Percentiles rank a stretch among this genome's conserved stretches.
These are phyloP conservation scores for Heritiera fomes DNA, from an alignment of 345 rosid genomes.

Conservation along the genomic window DNA sequence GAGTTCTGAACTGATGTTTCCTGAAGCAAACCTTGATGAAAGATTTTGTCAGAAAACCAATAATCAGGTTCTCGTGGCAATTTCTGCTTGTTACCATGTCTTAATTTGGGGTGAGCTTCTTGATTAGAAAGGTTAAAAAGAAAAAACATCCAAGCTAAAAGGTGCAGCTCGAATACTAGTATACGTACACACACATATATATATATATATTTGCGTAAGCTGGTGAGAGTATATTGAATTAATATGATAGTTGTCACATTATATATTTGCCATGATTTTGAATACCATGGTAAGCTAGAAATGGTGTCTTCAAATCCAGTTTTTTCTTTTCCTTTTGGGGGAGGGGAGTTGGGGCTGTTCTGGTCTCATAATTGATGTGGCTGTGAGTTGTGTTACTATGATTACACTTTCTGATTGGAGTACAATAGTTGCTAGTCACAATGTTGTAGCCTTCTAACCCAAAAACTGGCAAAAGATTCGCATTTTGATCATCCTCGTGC, in stretches of 20 bases:
- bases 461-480: neutral
- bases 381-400: neutral
- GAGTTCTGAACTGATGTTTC: neutral
- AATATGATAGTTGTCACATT: neutral
- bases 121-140: neutral
- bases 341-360: neutral
- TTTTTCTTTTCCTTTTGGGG: neutral
- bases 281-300: neutral
- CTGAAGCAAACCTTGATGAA: neutral
- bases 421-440: neutral
- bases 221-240: neutral
- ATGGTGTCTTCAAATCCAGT: neutral
- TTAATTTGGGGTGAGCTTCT: neutral
- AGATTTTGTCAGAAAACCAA: neutral
- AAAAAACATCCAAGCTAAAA: neutral
- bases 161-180: neutral
- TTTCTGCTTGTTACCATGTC: neutral
- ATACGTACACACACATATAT: too few relatives aligned
- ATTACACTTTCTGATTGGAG: neutral
- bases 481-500: neutral
- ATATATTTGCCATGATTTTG: slow-evolving; percentile 1
- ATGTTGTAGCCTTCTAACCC: neutral
- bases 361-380: neutral
- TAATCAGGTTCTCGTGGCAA: neutral
- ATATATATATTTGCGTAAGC: neutral